A percentile compares a stretch with the other conserved stretches of the same genome.
These are phyloP conservation scores for Cnidoscolus chayamansa DNA, from an alignment of 441 rosid genomes.

Conservation along the genomic window DNA sequence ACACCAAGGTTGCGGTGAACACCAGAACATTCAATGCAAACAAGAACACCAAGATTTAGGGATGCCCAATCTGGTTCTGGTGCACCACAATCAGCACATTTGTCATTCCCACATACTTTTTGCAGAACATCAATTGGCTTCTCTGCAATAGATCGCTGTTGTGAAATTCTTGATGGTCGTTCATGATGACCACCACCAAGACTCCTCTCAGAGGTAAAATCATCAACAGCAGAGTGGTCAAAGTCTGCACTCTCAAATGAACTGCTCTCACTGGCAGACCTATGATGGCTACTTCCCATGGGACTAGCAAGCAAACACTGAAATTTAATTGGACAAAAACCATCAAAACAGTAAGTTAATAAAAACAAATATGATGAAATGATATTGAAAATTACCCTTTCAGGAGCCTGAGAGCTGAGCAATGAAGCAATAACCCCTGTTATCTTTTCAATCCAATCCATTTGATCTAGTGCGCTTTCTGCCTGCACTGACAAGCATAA, in stretches of 20 bases:
- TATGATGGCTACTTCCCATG: slow-evolving; percentile 94
- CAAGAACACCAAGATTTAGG: slow-evolving; percentile 90
- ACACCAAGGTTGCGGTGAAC: slow-evolving; percentile 99
- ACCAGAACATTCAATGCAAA: slow-evolving; percentile 98
- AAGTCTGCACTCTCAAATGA: slow-evolving; percentile 97
- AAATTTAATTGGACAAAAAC: slow-evolving; percentile 31
- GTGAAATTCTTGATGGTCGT: slow-evolving; percentile 59
- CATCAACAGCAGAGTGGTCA: slow-evolving; percentile 77
- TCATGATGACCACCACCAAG: slow-evolving; percentile 57
- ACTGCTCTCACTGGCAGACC: slow-evolving; percentile 98
- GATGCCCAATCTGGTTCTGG: slow-evolving; percentile 99
- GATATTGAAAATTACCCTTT: slow-evolving; percentile 54
- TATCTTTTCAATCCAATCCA: slow-evolving; percentile 99
- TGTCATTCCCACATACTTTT: slow-evolving; percentile 90
- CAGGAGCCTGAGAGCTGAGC: slow-evolving; percentile 96
- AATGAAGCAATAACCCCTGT: slow-evolving; percentile 98
- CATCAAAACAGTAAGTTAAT: slow-evolving; percentile 23
- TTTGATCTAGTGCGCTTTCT: slow-evolving; percentile 96
- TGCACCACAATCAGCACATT: slow-evolving; percentile 99
- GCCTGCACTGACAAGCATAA: slow-evolving; percentile 94
- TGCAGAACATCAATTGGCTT: slow-evolving; percentile 88
- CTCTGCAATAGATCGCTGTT: slow-evolving; percentile 67
- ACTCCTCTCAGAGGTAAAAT: slow-evolving; percentile 71
- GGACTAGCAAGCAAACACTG: slow-evolving; percentile 84
- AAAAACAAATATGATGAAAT: slow-evolving; percentile 10